phyloP scores from a whole-genome alignment of 352 stramenopile species.

The Thraustochytrium striatum region DNA sequence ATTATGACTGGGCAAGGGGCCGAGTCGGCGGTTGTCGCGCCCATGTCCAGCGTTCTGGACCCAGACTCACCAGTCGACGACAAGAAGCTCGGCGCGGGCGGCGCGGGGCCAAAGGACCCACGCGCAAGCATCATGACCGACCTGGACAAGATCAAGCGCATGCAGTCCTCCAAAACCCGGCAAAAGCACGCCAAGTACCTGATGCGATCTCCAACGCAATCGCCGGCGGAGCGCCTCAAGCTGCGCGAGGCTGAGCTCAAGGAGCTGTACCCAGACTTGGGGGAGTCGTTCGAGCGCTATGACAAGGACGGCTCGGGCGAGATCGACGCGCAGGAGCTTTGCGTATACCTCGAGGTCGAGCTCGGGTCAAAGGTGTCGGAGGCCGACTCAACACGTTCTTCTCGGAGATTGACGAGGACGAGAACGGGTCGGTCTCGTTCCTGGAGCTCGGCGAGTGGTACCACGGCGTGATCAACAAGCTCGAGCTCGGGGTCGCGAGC shows the following conservation, averaged over 20 bases:
- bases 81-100: too few species aligned
- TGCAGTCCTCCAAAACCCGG: too few species aligned
- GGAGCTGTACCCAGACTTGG: conserved; percentile 38
- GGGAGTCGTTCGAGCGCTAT: conserved; percentile 27
- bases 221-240: neutral
- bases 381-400: conserved; percentile 29
- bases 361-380: conserved; percentile 6
- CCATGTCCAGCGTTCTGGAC: too few species aligned
- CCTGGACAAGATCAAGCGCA: too few species aligned
- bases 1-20: too few species aligned
- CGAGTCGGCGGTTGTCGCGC: too few species aligned
- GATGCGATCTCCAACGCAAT: too few species aligned
- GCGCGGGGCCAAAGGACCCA: too few species aligned
- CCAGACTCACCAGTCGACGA: too few species aligned
- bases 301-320: conserved; percentile 3
- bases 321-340: conserved; percentile 7
- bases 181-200: too few species aligned
- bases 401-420: conserved; percentile 36
- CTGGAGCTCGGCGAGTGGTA: conserved; percentile 25
- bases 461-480: neutral
- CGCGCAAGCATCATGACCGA: too few species aligned
- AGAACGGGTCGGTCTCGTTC: conserved; percentile 27
- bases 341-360: conserved; percentile 18
- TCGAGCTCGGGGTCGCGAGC: neutral
- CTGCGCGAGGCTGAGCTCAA: neutral